Base-by-base conservation (phyloP, 305 asterid genomes). In the Salvia sclarea region DNA sequence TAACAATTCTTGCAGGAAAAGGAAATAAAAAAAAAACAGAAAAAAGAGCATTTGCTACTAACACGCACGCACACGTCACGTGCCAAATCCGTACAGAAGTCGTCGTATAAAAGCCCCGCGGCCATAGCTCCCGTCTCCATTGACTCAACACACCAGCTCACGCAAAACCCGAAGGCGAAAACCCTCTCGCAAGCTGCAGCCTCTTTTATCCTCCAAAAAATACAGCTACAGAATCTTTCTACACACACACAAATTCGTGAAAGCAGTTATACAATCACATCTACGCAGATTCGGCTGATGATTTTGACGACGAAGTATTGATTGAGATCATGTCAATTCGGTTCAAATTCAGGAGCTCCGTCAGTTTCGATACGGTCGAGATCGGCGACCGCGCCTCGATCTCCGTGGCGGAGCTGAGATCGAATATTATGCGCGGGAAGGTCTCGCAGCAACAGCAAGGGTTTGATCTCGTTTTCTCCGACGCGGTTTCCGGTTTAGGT, bases 301-400 rank as follows among this genome's bases (percentile, higher is more conserved):
- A 61, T 77, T 77, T 57, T 54, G 60, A 61, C 28, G 56, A 53
- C 16, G 4, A 50, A 58, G 13, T 10, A n/a, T n/a, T n/a, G n/a
- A n/a, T 10, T 28, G 25, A 70, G 69, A 25, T 24, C n/a, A 82
- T 82, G 89, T 79, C 87, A 31, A 82, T 84, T 66, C 74, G 80
- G 75, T 84, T 75, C 79, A 82, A 80, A 78, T 84, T 84, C 61
- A 80, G 83, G 86, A 84, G 89, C 57, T 79, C 87, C 59, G 73
- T 76, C 25, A 82, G 78, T 75, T 84, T 77, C 20, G 86, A 82
- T 31, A 62, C 82, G 65, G 62, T 79, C 24, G 81, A 79, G 44
- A 78, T 80, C 37, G 85, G 70, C n/a, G 67, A 74, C 47, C 86
- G 82, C 56, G 53, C 24, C 50, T 80, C 84, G 24, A 82, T 84